phyloP scores from a whole-genome alignment of 1,139 yeast species.

The Sugiyamaella pinicola region DNA sequence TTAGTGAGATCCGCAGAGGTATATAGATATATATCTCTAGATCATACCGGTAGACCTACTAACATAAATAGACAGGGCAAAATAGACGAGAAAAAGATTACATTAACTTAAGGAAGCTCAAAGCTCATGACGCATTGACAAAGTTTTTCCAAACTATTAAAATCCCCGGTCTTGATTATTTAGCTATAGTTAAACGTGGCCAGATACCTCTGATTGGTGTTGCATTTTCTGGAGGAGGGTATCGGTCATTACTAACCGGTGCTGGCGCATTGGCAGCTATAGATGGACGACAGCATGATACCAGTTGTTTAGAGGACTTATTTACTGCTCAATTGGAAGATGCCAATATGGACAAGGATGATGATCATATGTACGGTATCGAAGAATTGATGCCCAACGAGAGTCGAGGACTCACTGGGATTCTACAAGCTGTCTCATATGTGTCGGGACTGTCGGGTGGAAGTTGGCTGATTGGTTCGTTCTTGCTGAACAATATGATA shows the following conservation, averaged over 20 bases:
- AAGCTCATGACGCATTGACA: constrained; percentile 19
- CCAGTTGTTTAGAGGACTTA: constrained; percentile 34
- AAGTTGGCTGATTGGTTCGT: constrained; percentile 78
- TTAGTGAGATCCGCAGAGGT: constrained; percentile 25
- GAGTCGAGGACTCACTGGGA: constrained; percentile 66
- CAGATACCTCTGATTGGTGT: constrained; percentile 47
- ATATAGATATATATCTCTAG: neutral
- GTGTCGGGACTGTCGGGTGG: constrained; percentile 81
- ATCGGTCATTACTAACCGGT: constrained; percentile 65
- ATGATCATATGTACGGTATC: constrained; percentile 2
- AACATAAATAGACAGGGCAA: constrained; percentile 17
- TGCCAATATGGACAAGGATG: neutral
- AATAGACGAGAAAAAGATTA: constrained; percentile 20
- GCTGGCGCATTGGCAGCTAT: constrained; percentile 50
- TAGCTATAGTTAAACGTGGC: constrained; percentile 23
- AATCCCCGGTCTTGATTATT: constrained; percentile 40
- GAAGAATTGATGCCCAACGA: constrained; percentile 23
- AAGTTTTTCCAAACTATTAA: constrained; percentile 42
- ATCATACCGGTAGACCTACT: neutral
- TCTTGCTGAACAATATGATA: constrained; percentile 62
- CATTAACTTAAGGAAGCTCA: constrained; percentile 16
- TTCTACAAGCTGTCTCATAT: constrained; percentile 71
- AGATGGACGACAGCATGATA: constrained; percentile 28
- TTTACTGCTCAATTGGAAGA: constrained; percentile 1
- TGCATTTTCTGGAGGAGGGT: constrained; percentile 76